These are phyloP conservation scores for Aspergillus sparsus DNA, from an alignment of 495 filamentous ascomycete genomes.

Conservation along the genomic window DNA sequence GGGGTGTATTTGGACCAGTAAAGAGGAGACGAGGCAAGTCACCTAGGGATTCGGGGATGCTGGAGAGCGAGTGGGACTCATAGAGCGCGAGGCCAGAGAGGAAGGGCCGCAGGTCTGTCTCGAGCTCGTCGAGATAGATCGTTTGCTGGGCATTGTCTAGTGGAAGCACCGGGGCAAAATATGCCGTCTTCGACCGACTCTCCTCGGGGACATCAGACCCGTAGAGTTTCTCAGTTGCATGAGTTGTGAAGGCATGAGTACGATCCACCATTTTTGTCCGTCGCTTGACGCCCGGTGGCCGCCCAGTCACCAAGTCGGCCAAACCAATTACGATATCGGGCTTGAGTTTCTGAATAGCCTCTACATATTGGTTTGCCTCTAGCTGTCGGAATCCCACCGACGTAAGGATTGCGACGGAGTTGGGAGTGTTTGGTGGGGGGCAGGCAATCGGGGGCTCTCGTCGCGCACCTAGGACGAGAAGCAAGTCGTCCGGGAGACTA, in stretches of 20 bases:
- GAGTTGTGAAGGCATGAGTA: slow-evolving; percentile 69
- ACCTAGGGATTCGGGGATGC: slow-evolving; percentile 58
- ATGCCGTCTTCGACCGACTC: slow-evolving; percentile 36
- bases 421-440: slow-evolving; percentile 70
- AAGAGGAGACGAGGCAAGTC: slow-evolving; percentile 73
- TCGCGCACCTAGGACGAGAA: slow-evolving; percentile 79
- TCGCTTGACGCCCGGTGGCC: slow-evolving; percentile 64
- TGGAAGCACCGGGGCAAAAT: slow-evolving; percentile 83
- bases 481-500: slow-evolving; percentile 49
- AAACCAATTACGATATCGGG: slow-evolving; percentile 83
- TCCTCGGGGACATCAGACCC: slow-evolving; percentile 36
- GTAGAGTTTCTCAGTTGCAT: slow-evolving; percentile 55
- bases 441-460: slow-evolving; percentile 73
- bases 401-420: slow-evolving; percentile 74
- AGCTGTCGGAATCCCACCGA: slow-evolving; percentile 78
- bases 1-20: slow-evolving; percentile 65
- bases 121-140: slow-evolving; percentile 71
- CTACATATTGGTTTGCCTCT: slow-evolving; percentile 64
- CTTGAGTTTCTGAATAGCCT: slow-evolving; percentile 58
- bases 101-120: slow-evolving; percentile 48
- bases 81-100: slow-evolving; percentile 84
- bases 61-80: slow-evolving; percentile 65
- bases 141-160: slow-evolving; percentile 71
- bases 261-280: slow-evolving; percentile 82
- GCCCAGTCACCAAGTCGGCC: slow-evolving; percentile 68